Evolutionary conservation across 495 filamentous ascomycete species (phyloP).

Genomic region (Aspergillus saccharolyticus): DNA sequence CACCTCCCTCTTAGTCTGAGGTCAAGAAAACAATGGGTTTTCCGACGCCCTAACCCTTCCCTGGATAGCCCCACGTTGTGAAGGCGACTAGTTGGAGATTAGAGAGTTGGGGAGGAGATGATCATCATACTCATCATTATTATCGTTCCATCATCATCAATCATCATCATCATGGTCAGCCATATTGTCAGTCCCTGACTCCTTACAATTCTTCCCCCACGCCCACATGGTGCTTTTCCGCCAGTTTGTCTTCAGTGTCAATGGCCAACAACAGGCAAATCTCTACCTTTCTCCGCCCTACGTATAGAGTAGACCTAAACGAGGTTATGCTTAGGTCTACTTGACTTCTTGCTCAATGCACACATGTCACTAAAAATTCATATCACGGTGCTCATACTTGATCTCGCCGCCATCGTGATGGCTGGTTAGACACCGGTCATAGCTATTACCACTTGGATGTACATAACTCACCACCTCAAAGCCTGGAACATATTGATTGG

Average conservation of each 20-base stretch:
- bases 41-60: constrained; percentile 7
- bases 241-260: too few relatives aligned
- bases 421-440: background rate
- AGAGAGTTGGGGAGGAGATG: background rate
- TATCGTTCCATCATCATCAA: background rate
- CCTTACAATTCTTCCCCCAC: too few relatives aligned
- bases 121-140: background rate
- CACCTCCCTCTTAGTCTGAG: background rate
- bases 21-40: constrained; percentile 18
- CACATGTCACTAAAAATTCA: too few relatives aligned
- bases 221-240: background rate
- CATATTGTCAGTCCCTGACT: background rate
- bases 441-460: too few relatives aligned
- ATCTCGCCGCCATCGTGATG: too few relatives aligned
- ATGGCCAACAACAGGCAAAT: background rate
- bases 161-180: background rate
- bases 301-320: too few relatives aligned
- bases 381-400: too few relatives aligned
- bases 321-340: too few relatives aligned
- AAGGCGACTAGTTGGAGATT: background rate
- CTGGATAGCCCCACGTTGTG: constrained; percentile 22
- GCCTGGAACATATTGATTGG: background rate
- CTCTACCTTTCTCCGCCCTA: background rate
- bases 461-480: background rate
- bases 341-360: too few relatives aligned